Conservation (phyloP, 1,139 yeast genomes). For the Hemisphaericaspora xylofermentans region DNA sequence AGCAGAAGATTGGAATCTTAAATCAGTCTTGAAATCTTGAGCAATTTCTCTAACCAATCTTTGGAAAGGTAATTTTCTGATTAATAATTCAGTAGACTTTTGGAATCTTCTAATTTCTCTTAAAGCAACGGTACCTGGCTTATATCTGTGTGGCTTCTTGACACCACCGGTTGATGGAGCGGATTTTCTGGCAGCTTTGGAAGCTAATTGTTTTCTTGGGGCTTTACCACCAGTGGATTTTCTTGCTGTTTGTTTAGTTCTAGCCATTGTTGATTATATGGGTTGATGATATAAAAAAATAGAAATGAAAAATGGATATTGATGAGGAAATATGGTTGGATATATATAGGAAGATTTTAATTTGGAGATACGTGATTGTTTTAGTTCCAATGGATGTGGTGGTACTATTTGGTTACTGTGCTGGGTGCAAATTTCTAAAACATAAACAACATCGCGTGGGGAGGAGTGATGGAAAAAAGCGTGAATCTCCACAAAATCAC, state of each 20-base stretch:
- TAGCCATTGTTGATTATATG: constrained; percentile 66
- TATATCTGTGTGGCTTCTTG: constrained; percentile 99
- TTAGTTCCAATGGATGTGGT: too few species aligned
- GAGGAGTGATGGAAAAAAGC: not conserved
- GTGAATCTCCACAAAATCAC: not conserved
- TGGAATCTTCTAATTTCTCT: constrained; percentile 99
- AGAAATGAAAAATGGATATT: not conserved
- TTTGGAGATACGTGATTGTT: not conserved
- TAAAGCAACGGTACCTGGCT: constrained; percentile 99
- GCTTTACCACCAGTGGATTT: constrained; percentile 99
- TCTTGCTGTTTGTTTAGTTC: constrained; percentile 99
- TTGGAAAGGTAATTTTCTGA: constrained; percentile 98
- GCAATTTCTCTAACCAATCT: constrained; percentile 98
- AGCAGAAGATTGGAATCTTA: constrained; percentile 98
- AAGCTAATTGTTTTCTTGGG: constrained; percentile 98
- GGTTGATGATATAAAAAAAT: not conserved
- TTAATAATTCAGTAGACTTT: constrained; percentile 93
- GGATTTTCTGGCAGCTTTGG: constrained; percentile 98
- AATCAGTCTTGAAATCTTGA: constrained; percentile 96
- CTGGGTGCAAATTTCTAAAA: not conserved
- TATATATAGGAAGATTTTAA: not conserved
- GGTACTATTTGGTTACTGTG: not conserved
- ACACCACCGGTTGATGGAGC: constrained; percentile 99
- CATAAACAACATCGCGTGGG: constrained; percentile 2
- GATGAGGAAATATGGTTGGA: not conserved